Base-by-base conservation (phyloP, 2,329 filamentous ascomycete species). In the Arthrobotrys iridis region DNA sequence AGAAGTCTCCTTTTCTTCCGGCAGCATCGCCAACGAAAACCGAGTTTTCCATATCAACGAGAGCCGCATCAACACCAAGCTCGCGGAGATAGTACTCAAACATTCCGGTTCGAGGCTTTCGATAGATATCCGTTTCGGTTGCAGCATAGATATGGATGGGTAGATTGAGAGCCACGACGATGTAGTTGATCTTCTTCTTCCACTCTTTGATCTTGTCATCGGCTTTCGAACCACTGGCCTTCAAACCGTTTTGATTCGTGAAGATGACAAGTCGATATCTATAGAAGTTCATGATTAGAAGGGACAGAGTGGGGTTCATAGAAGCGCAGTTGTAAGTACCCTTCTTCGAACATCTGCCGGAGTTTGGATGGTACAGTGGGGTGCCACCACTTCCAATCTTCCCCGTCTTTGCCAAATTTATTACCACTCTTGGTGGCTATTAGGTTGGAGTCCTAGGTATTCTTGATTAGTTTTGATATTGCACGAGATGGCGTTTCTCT, bases 371-470 rank as follows among this genome's bases (percentile, higher is more conserved):
- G 92, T 0, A 98, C 91, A 15, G 83, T 85, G 11, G 83, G 79
- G 81, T 96, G 84, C 93, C 93, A 98, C 95, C 95, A 99, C 81
- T 92, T 93, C 95, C 95, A 99, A 81, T 98, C 94, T 2, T 85
- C 84, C 0, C 89, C 87, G 77, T 89, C 87, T 59, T 86, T 86
- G 1, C 88, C 86, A 80, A 94, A 94, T 58, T 87, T 90, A 82
- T 92, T 95, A 5, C 93, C 93, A 0, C 93, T 96, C 2, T 88
- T 86, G 0, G 93, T 91, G 1, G 85, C 85, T 76, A 99, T 93
- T 33, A 99, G 83, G 0, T 95, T 99, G 5, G 92, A 95, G 81
- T 99, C 95, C 90, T 92, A 20, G 13, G 13, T 13, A 24, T n/a
- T n/a, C n/a, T n/a, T n/a, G 26, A 58, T 60, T 55, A 60, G 78